Base-by-base conservation (phyloP, 139 green algal genomes). In the Coccomyxa sp. region DNA sequence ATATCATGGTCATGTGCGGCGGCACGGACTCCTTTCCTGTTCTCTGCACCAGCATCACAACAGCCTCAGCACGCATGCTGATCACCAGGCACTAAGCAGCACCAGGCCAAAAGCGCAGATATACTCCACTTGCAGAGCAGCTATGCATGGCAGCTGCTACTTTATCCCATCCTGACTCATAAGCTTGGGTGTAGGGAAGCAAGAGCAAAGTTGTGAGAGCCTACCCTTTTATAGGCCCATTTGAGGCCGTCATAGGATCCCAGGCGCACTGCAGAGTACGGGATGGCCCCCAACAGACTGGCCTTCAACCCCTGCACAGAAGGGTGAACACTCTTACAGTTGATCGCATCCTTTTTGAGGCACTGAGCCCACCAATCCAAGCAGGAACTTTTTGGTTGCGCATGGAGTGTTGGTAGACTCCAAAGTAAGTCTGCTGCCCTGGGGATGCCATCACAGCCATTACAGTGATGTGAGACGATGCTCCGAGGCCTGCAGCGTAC, bases 211-310 rank as follows among this genome's bases (percentile, higher is more conserved):
- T n/a, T n/a, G n/a, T n/a, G n/a, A n/a, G n/a, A n/a, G 54, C 54
- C 54, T n/a, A 80, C 76, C 76, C 29, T 75, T 70, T 64, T 81
- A 39, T 76, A 79, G 33, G 35, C 22, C 24, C 31, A 37, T 44
- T 86, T 86, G 18, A 84, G 18, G 29, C 74, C 80, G 31, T 89
- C 85, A 50, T 89, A 89, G 41, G 70, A 35, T 0, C 73, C 78
- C 22, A 89, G 73, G 29, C 82, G 37, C 34, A 86, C 73, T 12
- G 82, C 82, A 35, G 85, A 44, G n/a, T 89, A 89, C 3, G 85
- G 85, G 16, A 88, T 39, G 8, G 81, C 74, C 8, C 85, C 85
- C 18, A 87, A 74, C 44, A 89, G 31, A 38, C 68, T 80, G 31
- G 79, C 85, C 37, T 81, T 74, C 14, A 89, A n/a, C 5, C 85